phyloP scores from a whole-genome alignment of 345 rosid species.

The Viola odorata region DNA sequence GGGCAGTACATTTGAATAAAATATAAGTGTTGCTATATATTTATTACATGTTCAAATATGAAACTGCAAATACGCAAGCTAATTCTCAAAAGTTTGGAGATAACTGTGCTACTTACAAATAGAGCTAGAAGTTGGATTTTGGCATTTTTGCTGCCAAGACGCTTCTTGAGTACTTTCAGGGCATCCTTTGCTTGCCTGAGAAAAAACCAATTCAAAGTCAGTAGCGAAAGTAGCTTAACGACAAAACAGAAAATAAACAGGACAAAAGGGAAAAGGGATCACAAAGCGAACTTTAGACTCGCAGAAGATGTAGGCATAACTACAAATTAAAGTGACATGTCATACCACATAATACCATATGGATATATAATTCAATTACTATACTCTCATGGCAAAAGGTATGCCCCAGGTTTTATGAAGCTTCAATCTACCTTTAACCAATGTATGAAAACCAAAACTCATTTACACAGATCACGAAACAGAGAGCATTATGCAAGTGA shows the following conservation, averaged over 20 bases:
- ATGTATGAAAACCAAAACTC: no score
- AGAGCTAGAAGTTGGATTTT: conserved; percentile 84
- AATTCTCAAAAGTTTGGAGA: conserved; percentile 4
- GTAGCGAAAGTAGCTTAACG: background rate
- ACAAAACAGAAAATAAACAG: background rate
- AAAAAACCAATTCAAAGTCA: conserved; percentile 11
- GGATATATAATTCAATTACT: no score
- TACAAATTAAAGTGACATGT: background rate
- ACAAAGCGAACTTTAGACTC: background rate
- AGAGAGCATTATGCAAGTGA: no score
- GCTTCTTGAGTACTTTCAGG: conserved; percentile 83
- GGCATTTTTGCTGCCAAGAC: conserved; percentile 78
- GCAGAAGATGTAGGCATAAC: background rate
- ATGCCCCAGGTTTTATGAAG: no score
- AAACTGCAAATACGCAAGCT: background rate
- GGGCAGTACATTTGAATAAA: no score
- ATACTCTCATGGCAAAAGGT: no score
- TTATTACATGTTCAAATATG: no score
- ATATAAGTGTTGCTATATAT: no score
- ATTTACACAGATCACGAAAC: no score
- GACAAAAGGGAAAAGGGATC: background rate
- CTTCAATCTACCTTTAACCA: no score
- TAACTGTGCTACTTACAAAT: conserved; percentile 49
- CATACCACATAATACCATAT: no score
- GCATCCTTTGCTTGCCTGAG: conserved; percentile 91